Conservation (phyloP, 2,329 filamentous ascomycete species). For the Fusarium papillatum region DNA sequence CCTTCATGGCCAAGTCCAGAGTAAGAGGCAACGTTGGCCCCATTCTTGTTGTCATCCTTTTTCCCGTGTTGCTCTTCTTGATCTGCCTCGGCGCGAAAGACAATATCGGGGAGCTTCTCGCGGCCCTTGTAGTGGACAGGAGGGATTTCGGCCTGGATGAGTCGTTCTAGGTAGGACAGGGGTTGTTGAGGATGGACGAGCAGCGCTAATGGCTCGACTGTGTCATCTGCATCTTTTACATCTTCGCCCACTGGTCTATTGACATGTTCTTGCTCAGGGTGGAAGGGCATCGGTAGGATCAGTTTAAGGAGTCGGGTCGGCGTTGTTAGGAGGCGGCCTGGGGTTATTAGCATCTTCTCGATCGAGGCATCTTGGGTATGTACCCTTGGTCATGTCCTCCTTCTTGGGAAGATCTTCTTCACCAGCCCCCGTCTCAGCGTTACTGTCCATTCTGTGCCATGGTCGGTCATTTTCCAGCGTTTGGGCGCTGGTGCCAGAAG, state of each 20-base stretch:
- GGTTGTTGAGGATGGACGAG: conserved; percentile 93
- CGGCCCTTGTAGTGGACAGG: conserved; percentile 73
- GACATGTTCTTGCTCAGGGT: conserved; percentile 54
- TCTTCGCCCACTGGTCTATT: conserved; percentile 55
- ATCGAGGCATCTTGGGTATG: too few species aligned
- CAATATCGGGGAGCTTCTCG: conserved; percentile 80
- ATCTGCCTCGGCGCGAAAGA: conserved; percentile 84
- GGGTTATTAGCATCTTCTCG: neutral
- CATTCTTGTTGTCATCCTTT: conserved; percentile 49
- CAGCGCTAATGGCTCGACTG: conserved; percentile 85
- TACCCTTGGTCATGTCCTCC: conserved; percentile 40
- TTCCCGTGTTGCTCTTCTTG: conserved; percentile 62
- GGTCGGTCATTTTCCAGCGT: conserved; percentile 43
- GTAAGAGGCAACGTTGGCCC: conserved; percentile 74
- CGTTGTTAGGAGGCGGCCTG: conserved; percentile 83
- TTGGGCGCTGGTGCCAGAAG: conserved; percentile 42
- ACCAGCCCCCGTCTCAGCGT: conserved; percentile 25
- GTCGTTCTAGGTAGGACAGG: conserved; percentile 87
- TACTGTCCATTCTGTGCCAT: conserved; percentile 39
- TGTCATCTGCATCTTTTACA: conserved; percentile 48
- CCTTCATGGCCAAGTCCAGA: conserved; percentile 77
- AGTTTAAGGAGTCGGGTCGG: conserved; percentile 86
- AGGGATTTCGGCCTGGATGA: conserved; percentile 90
- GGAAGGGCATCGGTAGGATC: conserved; percentile 76
- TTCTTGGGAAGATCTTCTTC: conserved; percentile 32